Evolutionary conservation across 768 basidiomycete species (phyloP).

Genomic region (Tulasnella calospora): DNA sequence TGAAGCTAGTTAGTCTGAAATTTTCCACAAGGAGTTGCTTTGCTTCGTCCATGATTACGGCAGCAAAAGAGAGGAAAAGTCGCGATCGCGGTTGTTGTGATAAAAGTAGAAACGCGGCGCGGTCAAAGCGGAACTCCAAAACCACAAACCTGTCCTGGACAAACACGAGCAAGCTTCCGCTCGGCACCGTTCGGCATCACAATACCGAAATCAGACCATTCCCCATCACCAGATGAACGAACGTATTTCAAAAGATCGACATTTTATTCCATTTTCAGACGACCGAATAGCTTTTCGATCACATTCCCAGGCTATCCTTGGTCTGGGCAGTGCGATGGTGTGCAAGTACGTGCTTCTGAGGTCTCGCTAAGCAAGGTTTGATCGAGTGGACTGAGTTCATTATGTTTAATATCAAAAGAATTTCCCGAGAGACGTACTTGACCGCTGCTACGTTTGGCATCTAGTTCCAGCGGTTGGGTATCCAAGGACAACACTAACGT

Average conservation of each 20-base stretch:
- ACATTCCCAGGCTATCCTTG: background rate
- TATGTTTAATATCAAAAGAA: background rate
- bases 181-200: background rate
- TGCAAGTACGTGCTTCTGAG: background rate
- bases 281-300: background rate
- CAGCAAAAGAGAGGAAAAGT: background rate
- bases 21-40: constrained; percentile 35
- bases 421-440: background rate
- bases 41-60: constrained; percentile 38
- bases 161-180: background rate
- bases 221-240: background rate
- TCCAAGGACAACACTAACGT: background rate
- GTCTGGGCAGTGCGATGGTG: background rate
- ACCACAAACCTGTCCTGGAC: background rate
- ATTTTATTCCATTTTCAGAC: background rate
- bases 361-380: constrained; percentile 4
- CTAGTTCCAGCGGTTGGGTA: background rate
- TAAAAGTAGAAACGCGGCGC: background rate
- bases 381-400: background rate
- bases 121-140: background rate
- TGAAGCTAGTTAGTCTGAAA: constrained; percentile 40
- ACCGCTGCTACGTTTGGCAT: background rate
- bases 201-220: background rate
- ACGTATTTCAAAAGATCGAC: background rate
- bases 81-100: background rate